A percentile compares a stretch with the other conserved stretches of the same genome.
Conservation (phyloP, 257 asterid species). For the Ocimum tenuiflorum region DNA sequence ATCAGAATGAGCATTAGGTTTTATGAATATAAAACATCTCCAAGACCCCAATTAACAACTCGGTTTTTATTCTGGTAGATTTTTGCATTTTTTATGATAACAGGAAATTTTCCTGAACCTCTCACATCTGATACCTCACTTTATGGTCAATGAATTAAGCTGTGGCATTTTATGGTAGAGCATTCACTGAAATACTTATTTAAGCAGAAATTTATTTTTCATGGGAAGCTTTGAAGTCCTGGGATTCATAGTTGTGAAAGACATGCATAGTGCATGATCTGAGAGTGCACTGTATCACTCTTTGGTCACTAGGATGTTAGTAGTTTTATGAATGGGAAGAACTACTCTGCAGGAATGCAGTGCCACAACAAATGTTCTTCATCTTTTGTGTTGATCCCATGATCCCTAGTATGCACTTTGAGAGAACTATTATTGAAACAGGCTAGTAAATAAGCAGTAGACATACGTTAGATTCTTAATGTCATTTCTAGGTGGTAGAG, state of each 20-base stretch:
- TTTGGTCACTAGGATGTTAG: neutral
- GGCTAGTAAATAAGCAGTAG: neutral
- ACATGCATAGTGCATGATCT: neutral
- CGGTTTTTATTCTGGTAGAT: neutral
- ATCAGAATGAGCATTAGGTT: neutral
- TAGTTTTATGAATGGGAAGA: neutral
- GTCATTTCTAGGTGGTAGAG: neutral
- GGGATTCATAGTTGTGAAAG: neutral
- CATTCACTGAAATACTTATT: neutral
- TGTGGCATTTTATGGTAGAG: neutral
- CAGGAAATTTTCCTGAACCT: neutral
- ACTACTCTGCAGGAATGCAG: neutral
- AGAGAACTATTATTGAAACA: neutral
- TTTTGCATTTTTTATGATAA: neutral
- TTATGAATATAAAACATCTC: constrained; percentile 2
- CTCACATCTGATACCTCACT: neutral
- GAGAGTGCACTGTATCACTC: neutral
- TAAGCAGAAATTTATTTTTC: neutral
- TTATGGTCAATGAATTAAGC: neutral
- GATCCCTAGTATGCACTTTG: neutral
- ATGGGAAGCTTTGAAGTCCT: neutral
- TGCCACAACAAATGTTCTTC: neutral
- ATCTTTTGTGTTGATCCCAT: neutral
- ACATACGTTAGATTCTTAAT: neutral
- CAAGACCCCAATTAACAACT: neutral